These are phyloP conservation scores for Penicillium bialowiezense DNA, from an alignment of 495 filamentous ascomycete species.

Conservation along the genomic window DNA sequence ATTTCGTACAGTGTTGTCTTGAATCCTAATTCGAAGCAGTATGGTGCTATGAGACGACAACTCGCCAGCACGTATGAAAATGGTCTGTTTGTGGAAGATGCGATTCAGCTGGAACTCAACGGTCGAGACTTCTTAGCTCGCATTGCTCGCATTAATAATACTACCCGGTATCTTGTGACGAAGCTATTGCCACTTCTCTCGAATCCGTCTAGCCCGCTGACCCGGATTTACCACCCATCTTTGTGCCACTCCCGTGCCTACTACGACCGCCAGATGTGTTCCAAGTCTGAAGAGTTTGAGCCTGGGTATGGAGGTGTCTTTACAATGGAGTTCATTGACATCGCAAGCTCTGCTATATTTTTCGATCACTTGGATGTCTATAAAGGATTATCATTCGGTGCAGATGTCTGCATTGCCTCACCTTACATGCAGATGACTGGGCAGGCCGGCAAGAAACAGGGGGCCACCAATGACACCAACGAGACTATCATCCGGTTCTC, in stretches of 20 bases:
- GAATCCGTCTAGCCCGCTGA: conserved; percentile 18
- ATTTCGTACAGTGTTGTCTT: too few species aligned
- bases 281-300: conserved; percentile 11
- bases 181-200: conserved; percentile 19
- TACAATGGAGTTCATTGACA: conserved; percentile 33
- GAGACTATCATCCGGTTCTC: too few species aligned
- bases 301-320: conserved; percentile 37
- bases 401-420: too few species aligned
- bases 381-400: too few species aligned
- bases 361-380: too few species aligned
- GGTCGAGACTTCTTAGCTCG: conserved; percentile 19
- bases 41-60: too few species aligned
- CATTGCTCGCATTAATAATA: conserved; percentile 9
- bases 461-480: too few species aligned
- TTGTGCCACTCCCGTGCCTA: conserved; percentile 27
- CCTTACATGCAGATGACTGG: not conserved
- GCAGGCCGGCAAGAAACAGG: not conserved
- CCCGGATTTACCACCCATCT: conserved; percentile 35
- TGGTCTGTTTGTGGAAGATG: conserved; percentile 9
- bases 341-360: too few species aligned
- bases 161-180: conserved; percentile 27
- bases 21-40: too few species aligned
- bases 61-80: too few species aligned
- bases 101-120: conserved; percentile 20
- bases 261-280: conserved; percentile 26